Evolutionary conservation across 179 eudicot genomes (phyloP), one percentile per base, ranked within the genome.

Genomic region (Beta lomatogona): DNA sequence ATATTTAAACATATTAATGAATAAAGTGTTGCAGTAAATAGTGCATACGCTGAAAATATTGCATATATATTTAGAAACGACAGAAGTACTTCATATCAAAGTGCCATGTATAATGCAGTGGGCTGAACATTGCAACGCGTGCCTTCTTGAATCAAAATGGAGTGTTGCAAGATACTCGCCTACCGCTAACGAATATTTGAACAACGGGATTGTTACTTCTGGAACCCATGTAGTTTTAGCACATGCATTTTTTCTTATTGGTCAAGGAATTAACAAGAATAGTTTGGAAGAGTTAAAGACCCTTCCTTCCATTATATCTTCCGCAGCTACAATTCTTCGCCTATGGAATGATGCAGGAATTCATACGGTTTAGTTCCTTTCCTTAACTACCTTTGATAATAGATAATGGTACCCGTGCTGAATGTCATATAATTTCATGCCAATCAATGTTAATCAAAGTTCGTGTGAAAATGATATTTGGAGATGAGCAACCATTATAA

Each of bases 271-370:
- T 68, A 64, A 82, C 79, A 25, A 50, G 16, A 9, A 28, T 3
- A 79, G 25, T 36, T 15, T 79, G 21, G 61, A 79, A 2, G 19
- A 46, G 0, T 61, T 79, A 46, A 63, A 74, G 1, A 76, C 22
- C 41, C 22, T 81, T 46, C 86, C 81, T 0, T 3, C 16, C 36
- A 64, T 84, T 69, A 46, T 80, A 15, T 79, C 83, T 41, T 80
- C 83, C 0, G 63, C 82, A 13, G 85, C 89, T 12, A 52, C 73
- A 0, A 82, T 87, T 80, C 74, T 77, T 66, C 87, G 87, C 19
- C 85, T 87, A 66, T 87, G 81, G 76, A 72, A 87, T 25, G 89
- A 87, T 80, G 25, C 85, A 12, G 89, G 85, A 7, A 80, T 64
- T 50, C 74, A 61, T 25, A 69, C 48, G 83, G 77, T 79, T 75